phyloP scores from a whole-genome alignment of 345 rosid genomes.

The Brassica nigra region DNA sequence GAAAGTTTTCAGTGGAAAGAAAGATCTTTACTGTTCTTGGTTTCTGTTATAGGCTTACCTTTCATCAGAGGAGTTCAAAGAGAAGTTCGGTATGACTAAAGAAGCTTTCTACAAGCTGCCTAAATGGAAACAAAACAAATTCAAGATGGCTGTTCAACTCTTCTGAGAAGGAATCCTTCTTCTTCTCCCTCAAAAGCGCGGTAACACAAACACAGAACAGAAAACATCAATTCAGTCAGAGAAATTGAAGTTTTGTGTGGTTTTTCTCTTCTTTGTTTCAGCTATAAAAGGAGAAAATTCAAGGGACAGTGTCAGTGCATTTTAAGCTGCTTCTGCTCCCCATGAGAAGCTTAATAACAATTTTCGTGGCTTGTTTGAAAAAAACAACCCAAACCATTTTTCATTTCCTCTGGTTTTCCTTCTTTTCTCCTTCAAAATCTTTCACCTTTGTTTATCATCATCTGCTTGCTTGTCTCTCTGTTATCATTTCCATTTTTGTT shows the following conservation, averaged over 20 bases:
- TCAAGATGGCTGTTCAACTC: slow-evolving; percentile 90
- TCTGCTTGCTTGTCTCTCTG: slow-evolving; percentile 29
- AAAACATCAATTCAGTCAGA: neutral
- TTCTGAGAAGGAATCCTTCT: slow-evolving; percentile 50
- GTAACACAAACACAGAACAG: slow-evolving; percentile 7
- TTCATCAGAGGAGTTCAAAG: slow-evolving; percentile 78
- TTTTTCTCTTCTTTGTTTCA: slow-evolving; percentile 25
- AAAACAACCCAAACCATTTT: slow-evolving; percentile 32
- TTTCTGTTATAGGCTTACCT: slow-evolving; percentile 72
- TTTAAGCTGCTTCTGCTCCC: slow-evolving; percentile 92
- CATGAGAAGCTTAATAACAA: slow-evolving; percentile 42
- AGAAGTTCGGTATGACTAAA: slow-evolving; percentile 88
- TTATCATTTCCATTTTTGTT: neutral
- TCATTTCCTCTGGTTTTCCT: slow-evolving; percentile 5
- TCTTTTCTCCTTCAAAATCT: slow-evolving; percentile 21
- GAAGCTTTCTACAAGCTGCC: slow-evolving; percentile 87
- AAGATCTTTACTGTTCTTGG: slow-evolving; percentile 21
- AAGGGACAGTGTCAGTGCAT: slow-evolving; percentile 87
- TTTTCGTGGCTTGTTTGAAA: slow-evolving; percentile 39
- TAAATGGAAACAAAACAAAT: slow-evolving; percentile 99
- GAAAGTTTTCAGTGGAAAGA: neutral
- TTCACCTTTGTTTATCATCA: slow-evolving; percentile 16
- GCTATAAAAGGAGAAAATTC: slow-evolving; percentile 33
- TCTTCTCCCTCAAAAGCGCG: slow-evolving; percentile 22
- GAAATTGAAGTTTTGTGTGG: slow-evolving; percentile 4